These are phyloP conservation scores for Glebionis coronaria DNA, from an alignment of 129 eudicot genomes.

Conservation along the genomic window DNA sequence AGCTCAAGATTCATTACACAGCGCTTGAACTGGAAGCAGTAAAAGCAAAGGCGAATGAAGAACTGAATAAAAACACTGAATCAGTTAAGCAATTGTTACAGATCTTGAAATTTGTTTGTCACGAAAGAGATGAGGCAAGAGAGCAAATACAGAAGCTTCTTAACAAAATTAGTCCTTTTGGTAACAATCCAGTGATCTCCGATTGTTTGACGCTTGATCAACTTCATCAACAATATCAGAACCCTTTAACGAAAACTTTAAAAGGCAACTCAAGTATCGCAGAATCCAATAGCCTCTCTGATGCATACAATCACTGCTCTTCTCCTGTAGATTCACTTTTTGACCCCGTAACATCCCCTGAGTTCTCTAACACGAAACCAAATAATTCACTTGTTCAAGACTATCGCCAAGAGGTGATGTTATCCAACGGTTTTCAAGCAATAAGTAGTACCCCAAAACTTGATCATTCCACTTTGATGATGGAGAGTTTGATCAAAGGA, in stretches of 20 bases:
- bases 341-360: slow-evolving; percentile 50
- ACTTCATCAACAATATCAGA: slow-evolving; percentile 15
- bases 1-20: slow-evolving; percentile 57
- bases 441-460: neutral
- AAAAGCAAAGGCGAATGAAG: slow-evolving; percentile 55
- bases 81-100: slow-evolving; percentile 50
- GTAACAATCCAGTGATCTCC: neutral
- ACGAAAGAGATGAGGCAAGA: slow-evolving; percentile 93
- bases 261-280: slow-evolving; percentile 60
- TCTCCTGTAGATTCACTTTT: slow-evolving; percentile 61
- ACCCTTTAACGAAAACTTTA: slow-evolving; percentile 32
- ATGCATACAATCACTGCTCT: slow-evolving; percentile 42
- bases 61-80: slow-evolving; percentile 51
- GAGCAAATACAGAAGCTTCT: slow-evolving; percentile 53
- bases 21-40: slow-evolving; percentile 53
- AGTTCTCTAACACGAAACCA: slow-evolving; percentile 32
- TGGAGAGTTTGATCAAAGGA: slow-evolving; percentile 55
- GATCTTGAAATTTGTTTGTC: slow-evolving; percentile 48
- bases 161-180: slow-evolving; percentile 31
- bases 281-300: slow-evolving; percentile 58
- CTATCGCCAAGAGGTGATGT: neutral
- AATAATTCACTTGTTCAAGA: slow-evolving; percentile 32
- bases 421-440: slow-evolving; percentile 1
- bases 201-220: slow-evolving; percentile 18
- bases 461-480: slow-evolving; percentile 41